Evolutionary conservation across 1,284 basidiomycete species (phyloP).

Genomic region (Tremellales sp.): DNA sequence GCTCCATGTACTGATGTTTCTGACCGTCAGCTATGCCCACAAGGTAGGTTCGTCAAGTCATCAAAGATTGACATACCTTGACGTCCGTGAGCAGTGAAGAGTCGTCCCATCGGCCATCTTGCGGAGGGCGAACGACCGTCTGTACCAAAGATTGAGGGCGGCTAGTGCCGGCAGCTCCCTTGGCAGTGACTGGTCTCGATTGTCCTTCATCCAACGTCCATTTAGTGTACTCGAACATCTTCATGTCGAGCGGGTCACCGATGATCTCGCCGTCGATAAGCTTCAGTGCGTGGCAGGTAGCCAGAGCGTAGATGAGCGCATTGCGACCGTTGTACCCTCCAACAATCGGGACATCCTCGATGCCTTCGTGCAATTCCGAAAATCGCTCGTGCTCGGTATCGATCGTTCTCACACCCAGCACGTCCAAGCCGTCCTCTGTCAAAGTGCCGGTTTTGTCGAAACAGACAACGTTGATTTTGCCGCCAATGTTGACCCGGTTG

Average conservation of each 20-base stretch:
- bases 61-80: constrained; percentile 54
- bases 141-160: constrained; percentile 90
- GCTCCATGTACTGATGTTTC: constrained; percentile 92
- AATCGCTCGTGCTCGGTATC: constrained; percentile 71
- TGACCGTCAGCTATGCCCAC: constrained; percentile 38
- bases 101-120: constrained; percentile 80
- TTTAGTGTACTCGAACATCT: constrained; percentile 95
- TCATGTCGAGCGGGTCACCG: constrained; percentile 93
- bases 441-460: constrained; percentile 99
- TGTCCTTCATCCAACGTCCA: constrained; percentile 95
- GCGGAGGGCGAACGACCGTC: constrained; percentile 92
- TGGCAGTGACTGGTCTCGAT: constrained; percentile 50
- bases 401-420: constrained; percentile 82
- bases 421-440: constrained; percentile 96
- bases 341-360: constrained; percentile 73
- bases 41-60: not conserved
- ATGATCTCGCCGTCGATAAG: constrained; percentile 83
- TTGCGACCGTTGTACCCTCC: constrained; percentile 63
- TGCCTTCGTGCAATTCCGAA: constrained; percentile 83
- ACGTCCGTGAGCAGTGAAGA: constrained; percentile 52
- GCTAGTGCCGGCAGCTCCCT: constrained; percentile 57
- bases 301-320: constrained; percentile 83
- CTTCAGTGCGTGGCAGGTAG: constrained; percentile 95
- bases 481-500: constrained; percentile 90
- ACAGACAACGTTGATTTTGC: constrained; percentile 96